Evolutionary conservation across 257 asterid genomes (phyloP).

Genomic region (Coffea eugenioides): DNA sequence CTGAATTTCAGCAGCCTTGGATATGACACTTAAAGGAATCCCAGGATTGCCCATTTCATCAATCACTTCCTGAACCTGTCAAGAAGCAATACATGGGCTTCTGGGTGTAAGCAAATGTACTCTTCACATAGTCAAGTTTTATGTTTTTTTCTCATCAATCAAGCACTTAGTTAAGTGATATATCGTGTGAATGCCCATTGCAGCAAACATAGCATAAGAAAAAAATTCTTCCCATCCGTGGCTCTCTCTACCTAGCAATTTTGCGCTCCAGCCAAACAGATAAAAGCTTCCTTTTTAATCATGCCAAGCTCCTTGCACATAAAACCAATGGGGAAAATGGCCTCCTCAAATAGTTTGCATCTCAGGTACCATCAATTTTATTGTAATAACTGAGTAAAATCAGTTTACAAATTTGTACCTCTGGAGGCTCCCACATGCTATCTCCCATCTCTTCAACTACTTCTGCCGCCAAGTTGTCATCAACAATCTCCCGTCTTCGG

Average conservation of each 20-base stretch:
- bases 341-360: not conserved
- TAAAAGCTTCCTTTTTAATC: not conserved
- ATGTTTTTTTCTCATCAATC: not conserved
- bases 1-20: constrained; percentile 90
- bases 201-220: not conserved
- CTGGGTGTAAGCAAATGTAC: not conserved
- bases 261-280: not conserved
- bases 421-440: constrained; percentile 80
- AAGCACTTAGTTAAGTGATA: not conserved
- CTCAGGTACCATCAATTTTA: not conserved
- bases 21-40: constrained; percentile 72
- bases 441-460: constrained; percentile 84
- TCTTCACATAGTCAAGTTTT: not conserved
- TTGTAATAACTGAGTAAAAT: not conserved
- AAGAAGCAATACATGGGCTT: constrained; percentile 8
- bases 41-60: constrained; percentile 80
- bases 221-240: not conserved
- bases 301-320: constrained; percentile 3
- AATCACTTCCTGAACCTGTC: constrained; percentile 72
- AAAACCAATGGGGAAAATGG: not conserved
- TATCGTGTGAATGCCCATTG: not conserved
- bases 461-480: constrained; percentile 62
- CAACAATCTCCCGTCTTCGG: constrained; percentile 69
- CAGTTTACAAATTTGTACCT: constrained; percentile 46
- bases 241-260: not conserved